These are phyloP conservation scores for Coniophora puteana DNA, from an alignment of 1,284 basidiomycete species.

Conservation along the genomic window DNA sequence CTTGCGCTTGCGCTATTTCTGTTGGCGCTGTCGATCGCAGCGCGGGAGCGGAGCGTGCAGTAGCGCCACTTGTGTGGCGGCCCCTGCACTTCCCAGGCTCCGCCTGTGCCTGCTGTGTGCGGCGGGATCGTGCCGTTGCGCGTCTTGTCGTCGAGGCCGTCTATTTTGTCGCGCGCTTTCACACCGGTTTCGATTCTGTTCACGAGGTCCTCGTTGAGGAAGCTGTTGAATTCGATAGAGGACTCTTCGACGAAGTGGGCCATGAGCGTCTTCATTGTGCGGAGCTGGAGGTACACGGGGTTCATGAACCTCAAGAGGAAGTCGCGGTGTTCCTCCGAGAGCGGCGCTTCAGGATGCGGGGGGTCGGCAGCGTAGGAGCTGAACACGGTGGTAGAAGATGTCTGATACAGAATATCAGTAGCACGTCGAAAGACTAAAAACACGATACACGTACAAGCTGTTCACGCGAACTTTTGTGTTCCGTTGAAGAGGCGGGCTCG, in stretches of 20 bases:
- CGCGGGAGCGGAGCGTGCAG: slow-evolving; percentile 51
- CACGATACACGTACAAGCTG: slow-evolving; percentile 70
- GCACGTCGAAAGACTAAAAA: background rate
- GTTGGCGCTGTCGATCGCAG: background rate
- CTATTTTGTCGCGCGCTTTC: slow-evolving; percentile 61
- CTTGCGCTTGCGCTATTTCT: too few relatives aligned
- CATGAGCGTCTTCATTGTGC: slow-evolving; percentile 80
- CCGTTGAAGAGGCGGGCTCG: slow-evolving; percentile 38
- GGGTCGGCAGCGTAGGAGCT: slow-evolving; percentile 49
- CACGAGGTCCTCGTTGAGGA: slow-evolving; percentile 71
- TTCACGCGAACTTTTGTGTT: slow-evolving; percentile 69
- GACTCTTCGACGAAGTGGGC: slow-evolving; percentile 87
- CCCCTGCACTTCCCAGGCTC: slow-evolving; percentile 74
- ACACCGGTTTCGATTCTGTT: slow-evolving; percentile 64
- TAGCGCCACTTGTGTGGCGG: slow-evolving; percentile 96
- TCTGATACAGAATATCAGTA: slow-evolving; percentile 30
- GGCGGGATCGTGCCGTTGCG: slow-evolving; percentile 52
- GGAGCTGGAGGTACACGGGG: slow-evolving; percentile 83
- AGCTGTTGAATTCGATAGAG: slow-evolving; percentile 86
- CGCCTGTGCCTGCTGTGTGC: slow-evolving; percentile 55
- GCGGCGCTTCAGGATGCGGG: slow-evolving; percentile 44
- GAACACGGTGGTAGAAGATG: slow-evolving; percentile 61
- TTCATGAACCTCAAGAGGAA: slow-evolving; percentile 86
- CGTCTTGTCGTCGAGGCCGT: slow-evolving; percentile 56
- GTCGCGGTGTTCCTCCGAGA: slow-evolving; percentile 58